Conservation (phyloP, 2,329 filamentous ascomycete genomes). For the Thelonectria rubi region DNA sequence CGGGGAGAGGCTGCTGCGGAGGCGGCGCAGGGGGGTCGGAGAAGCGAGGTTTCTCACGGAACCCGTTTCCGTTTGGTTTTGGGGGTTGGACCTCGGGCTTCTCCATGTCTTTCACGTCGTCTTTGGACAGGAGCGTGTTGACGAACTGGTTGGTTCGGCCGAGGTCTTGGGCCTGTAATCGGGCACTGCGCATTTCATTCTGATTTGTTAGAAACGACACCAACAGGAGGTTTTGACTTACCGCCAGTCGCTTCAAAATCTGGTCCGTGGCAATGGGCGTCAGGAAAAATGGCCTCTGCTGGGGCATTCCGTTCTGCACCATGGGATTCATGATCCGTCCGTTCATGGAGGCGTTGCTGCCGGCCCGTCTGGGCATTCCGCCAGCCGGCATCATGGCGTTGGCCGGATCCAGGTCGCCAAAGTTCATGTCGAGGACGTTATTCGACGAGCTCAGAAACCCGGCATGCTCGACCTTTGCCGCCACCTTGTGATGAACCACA, state of each 20-base stretch:
- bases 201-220: slow-evolving; percentile 50
- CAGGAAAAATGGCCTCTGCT: slow-evolving; percentile 85
- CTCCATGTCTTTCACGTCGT: slow-evolving; percentile 68
- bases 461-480: slow-evolving; percentile 94
- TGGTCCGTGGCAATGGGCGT: slow-evolving; percentile 93
- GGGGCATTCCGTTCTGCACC: slow-evolving; percentile 68
- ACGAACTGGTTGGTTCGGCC: slow-evolving; percentile 84
- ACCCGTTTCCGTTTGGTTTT: slow-evolving; percentile 59
- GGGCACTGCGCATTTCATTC: slow-evolving; percentile 90
- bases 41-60: slow-evolving; percentile 81
- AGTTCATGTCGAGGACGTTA: slow-evolving; percentile 87
- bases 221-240: slow-evolving; percentile 33
- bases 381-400: slow-evolving; percentile 76
- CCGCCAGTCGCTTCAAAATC: slow-evolving; percentile 74
- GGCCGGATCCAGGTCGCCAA: slow-evolving; percentile 88
- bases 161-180: slow-evolving; percentile 87
- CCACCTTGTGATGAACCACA: slow-evolving; percentile 97
- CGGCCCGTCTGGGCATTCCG: slow-evolving; percentile 73
- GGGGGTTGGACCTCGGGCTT: slow-evolving; percentile 61
- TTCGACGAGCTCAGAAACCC: slow-evolving; percentile 79
- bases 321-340: slow-evolving; percentile 68
- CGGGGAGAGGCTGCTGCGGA: slow-evolving; percentile 89
- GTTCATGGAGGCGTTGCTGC: slow-evolving; percentile 73
- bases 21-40: slow-evolving; percentile 93
- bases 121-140: slow-evolving; percentile 77